phyloP scores from a whole-genome alignment of 1,139 yeast species.

The Hemisphaericaspora xylanilytica region DNA sequence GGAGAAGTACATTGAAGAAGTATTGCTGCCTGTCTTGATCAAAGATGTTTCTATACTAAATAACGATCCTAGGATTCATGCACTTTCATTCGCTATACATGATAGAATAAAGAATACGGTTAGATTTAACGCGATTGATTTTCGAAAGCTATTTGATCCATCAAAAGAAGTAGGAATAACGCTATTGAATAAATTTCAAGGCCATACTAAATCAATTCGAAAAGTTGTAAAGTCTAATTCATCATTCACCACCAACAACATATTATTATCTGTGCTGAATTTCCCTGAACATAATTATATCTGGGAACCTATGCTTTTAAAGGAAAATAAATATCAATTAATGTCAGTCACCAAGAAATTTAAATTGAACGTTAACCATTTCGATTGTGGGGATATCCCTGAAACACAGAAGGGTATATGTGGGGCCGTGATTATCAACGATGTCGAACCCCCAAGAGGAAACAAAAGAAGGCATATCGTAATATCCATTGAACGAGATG shows the following conservation, averaged over 20 bases:
- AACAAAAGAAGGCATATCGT: slow-evolving; percentile 32
- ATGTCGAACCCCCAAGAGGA: slow-evolving; percentile 21
- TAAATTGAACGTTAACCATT: slow-evolving; percentile 24
- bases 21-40: slow-evolving; percentile 25
- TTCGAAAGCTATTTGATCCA: slow-evolving; percentile 12
- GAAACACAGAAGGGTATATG: slow-evolving; percentile 18
- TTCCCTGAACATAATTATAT: slow-evolving; percentile 57
- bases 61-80: slow-evolving; percentile 11
- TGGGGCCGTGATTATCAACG: slow-evolving; percentile 36
- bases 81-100: slow-evolving; percentile 32
- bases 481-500: slow-evolving; percentile 55
- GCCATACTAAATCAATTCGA: slow-evolving; percentile 79
- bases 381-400: slow-evolving; percentile 1
- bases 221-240: slow-evolving; percentile 57
- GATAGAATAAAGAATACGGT: slow-evolving; percentile 40
- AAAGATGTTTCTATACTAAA: slow-evolving; percentile 21
- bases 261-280: slow-evolving; percentile 40
- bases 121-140: slow-evolving; percentile 25
- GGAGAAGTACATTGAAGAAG: slow-evolving; percentile 16
- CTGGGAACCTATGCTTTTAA: slow-evolving; percentile 53
- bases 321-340: slow-evolving; percentile 14
- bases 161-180: slow-evolving; percentile 4
- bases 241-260: slow-evolving; percentile 22
- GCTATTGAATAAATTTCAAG: slow-evolving; percentile 60
- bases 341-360: slow-evolving; percentile 38